Evolutionary conservation across 352 stramenopile genomes (phyloP).

Genomic region (Pythium diclinum): DNA sequence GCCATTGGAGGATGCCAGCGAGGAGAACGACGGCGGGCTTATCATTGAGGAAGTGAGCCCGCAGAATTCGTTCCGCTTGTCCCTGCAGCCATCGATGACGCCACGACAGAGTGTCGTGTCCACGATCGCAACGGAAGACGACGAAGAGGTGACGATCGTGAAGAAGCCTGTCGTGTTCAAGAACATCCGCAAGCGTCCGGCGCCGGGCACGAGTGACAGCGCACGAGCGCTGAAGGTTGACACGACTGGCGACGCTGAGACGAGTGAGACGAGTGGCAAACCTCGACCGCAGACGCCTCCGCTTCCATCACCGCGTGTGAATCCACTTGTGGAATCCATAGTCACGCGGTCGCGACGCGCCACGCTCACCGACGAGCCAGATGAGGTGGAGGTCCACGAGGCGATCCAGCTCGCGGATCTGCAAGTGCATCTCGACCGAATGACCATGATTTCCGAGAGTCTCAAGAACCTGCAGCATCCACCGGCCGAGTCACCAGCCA

Average conservation of each 20-base stretch:
- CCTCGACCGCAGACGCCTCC: not conserved
- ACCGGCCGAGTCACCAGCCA: conserved; percentile 36
- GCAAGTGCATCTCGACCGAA: conserved; percentile 70
- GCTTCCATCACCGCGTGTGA: conserved; percentile 9
- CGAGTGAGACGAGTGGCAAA: not conserved
- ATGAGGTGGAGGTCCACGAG: conserved; percentile 7
- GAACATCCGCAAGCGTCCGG: conserved; percentile 18
- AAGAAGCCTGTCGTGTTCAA: conserved; percentile 22
- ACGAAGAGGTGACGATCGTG: conserved; percentile 27
- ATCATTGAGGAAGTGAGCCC: conserved; percentile 52
- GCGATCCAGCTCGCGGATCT: conserved; percentile 56
- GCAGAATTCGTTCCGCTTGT: conserved; percentile 24
- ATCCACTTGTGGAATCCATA: conserved; percentile 22
- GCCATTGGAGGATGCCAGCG: not conserved
- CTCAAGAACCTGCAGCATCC: conserved; percentile 41
- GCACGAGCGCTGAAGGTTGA: conserved; percentile 3
- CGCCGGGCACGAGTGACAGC: not conserved
- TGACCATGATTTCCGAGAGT: conserved; percentile 69
- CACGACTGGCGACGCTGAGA: conserved; percentile 1
- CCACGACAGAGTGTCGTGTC: conserved; percentile 25
- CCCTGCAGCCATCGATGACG: conserved; percentile 14
- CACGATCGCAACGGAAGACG: conserved; percentile 6
- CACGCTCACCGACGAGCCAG: conserved; percentile 23
- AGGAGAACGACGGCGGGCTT: conserved; percentile 7
- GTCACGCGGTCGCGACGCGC: conserved; percentile 24